Percentiles rank a stretch among this genome's conserved stretches.
phyloP scores from a whole-genome alignment of 2,329 filamentous ascomycete genomes.

The Alternaria triticina region DNA sequence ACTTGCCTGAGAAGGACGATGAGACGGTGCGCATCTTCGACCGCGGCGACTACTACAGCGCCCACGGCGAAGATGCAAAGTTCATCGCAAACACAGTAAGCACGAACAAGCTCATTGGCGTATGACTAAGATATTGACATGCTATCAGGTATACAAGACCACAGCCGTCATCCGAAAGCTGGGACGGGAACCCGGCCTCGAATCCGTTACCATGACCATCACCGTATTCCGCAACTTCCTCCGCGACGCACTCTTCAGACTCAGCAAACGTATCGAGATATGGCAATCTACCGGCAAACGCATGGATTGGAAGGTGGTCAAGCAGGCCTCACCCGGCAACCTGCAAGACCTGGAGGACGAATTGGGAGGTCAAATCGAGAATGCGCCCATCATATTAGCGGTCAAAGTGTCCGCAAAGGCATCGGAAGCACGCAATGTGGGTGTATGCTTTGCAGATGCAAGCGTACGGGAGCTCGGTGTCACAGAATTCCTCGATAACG shows the following conservation, averaged over 20 bases:
- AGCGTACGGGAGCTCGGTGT: constrained; percentile 94
- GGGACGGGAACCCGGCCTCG: constrained; percentile 81
- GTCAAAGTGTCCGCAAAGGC: constrained; percentile 93
- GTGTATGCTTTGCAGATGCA: constrained; percentile 97
- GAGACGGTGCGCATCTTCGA: constrained; percentile 91
- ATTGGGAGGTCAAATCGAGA: constrained; percentile 82
- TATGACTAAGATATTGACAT: not conserved
- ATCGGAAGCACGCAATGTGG: constrained; percentile 81
- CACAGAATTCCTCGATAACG: constrained; percentile 98
- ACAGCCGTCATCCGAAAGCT: constrained; percentile 93
- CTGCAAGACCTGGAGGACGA: constrained; percentile 97
- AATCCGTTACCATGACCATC: constrained; percentile 93
- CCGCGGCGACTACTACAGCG: constrained; percentile 92
- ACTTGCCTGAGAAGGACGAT: constrained; percentile 72
- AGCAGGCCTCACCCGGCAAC: constrained; percentile 92
- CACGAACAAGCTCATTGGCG: not conserved
- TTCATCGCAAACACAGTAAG: constrained; percentile 79
- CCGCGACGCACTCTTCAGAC: constrained; percentile 87
- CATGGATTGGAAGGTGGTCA: constrained; percentile 90
- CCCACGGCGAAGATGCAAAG: constrained; percentile 84
- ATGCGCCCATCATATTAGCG: constrained; percentile 91
- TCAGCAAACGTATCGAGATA: constrained; percentile 91
- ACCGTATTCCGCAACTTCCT: constrained; percentile 97
- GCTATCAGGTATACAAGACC: constrained; percentile 84
- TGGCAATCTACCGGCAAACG: constrained; percentile 75